Percentiles rank a stretch among this genome's conserved stretches.
Evolutionary conservation across 371 early-diverging fungal species (phyloP).

Genomic region (Capniomyces stellatus): DNA sequence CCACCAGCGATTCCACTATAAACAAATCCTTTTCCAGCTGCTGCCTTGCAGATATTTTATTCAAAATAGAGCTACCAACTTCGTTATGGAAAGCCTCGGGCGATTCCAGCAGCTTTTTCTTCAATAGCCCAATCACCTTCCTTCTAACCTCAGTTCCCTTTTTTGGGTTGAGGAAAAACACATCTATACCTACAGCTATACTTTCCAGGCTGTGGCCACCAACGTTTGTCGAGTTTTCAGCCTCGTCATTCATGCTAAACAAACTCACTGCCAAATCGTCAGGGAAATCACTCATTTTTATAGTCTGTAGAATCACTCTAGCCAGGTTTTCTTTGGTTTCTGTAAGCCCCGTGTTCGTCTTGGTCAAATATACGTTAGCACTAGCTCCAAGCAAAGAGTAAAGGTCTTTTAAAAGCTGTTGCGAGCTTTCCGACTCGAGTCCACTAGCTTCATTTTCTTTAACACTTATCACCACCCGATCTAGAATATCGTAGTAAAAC

Average conservation of each 20-base stretch:
- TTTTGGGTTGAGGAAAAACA: not conserved
- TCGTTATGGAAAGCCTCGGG: not conserved
- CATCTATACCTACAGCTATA: not conserved
- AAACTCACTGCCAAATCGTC: not conserved
- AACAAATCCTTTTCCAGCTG: not conserved
- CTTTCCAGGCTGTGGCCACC: not conserved
- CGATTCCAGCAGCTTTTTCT: not conserved
- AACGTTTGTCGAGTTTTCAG: no score
- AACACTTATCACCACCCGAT: no score
- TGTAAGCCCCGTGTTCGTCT: not conserved
- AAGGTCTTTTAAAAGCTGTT: no score
- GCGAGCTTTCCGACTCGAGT: no score
- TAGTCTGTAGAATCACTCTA: not conserved
- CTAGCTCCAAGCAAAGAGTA: no score
- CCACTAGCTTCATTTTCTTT: no score
- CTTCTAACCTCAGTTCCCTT: not conserved
- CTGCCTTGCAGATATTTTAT: not conserved
- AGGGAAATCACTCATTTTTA: not conserved
- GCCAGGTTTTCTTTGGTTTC: not conserved
- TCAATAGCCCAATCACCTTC: not conserved
- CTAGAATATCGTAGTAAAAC: not conserved
- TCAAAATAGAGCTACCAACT: not conserved
- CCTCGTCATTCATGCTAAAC: not conserved
- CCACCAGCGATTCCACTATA: not conserved
- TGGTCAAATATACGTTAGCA: no score